A percentile compares a stretch with the other conserved stretches of the same genome.
Evolutionary conservation across 208 protist genomes (phyloP).

Genomic region (Naegleria lovaniensis): DNA sequence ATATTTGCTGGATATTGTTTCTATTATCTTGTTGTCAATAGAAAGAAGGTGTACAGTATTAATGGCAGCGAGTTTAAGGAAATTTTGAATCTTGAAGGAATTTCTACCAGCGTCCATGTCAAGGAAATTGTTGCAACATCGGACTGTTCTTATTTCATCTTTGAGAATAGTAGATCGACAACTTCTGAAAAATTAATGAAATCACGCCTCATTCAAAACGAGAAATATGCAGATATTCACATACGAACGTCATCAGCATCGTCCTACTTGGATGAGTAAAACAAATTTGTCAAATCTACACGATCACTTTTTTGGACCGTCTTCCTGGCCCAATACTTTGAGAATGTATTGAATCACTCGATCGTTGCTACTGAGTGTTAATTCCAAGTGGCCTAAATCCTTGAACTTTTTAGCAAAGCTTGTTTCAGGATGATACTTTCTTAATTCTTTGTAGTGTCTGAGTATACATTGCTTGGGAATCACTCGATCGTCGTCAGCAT

Average conservation of each 20-base stretch:
- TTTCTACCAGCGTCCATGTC: neutral
- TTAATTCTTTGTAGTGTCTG: neutral
- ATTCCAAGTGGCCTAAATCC: neutral
- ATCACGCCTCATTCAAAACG: neutral
- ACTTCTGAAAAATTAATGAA: neutral
- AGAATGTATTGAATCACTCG: neutral
- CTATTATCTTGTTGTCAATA: neutral
- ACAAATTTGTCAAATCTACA: too few relatives aligned
- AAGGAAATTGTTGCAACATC: neutral
- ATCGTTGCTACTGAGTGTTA: neutral
- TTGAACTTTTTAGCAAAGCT: neutral
- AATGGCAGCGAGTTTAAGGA: neutral
- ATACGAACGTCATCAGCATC: neutral
- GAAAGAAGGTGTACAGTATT: neutral
- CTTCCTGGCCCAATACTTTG: neutral
- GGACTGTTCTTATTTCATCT: neutral
- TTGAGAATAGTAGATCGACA: neutral
- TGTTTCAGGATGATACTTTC: neutral
- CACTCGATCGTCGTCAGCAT: slow-evolving; percentile 42
- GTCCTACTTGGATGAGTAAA: neutral
- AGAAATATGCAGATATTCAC: neutral
- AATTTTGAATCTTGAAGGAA: neutral
- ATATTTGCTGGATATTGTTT: neutral
- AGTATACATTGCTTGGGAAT: slow-evolving; percentile 30
- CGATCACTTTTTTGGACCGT: neutral